Evolutionary conservation across 2,329 filamentous ascomycete genomes (phyloP).

Genomic region (Penicillium sclerotiorum): DNA sequence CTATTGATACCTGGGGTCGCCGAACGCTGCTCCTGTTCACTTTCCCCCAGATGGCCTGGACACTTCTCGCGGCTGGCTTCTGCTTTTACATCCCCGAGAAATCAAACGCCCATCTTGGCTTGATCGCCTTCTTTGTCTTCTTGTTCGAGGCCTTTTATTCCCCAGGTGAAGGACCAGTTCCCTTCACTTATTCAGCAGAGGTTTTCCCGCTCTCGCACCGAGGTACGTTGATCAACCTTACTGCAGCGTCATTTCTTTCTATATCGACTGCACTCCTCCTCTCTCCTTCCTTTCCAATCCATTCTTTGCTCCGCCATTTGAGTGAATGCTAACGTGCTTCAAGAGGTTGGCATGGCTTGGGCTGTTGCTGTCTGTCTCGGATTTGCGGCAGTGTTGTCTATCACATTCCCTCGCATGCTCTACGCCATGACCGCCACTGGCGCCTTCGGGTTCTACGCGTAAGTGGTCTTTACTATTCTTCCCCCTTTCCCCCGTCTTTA

Average conservation of each 20-base stretch:
- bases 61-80: conserved; percentile 15
- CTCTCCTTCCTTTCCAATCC: too few relatives aligned
- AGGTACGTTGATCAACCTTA: background rate
- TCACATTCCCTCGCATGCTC: conserved; percentile 47
- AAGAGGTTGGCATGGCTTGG: conserved; percentile 44
- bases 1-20: conserved; percentile 24
- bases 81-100: conserved; percentile 17
- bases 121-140: conserved; percentile 39
- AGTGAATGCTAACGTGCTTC: background rate
- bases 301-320: too few relatives aligned
- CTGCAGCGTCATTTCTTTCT: too few relatives aligned
- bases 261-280: too few relatives aligned
- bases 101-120: conserved; percentile 1
- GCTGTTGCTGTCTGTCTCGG: conserved; percentile 37
- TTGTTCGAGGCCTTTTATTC: conserved; percentile 75
- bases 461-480: too few relatives aligned
- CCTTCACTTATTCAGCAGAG: conserved; percentile 4
- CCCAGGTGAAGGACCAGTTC: conserved; percentile 35
- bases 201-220: conserved; percentile 5
- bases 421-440: conserved; percentile 47
- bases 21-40: conserved; percentile 24
- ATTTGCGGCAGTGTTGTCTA: conserved; percentile 44
- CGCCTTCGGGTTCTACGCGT: conserved; percentile 59
- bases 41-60: conserved; percentile 22
- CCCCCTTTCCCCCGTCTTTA: background rate